These are phyloP conservation scores for Pseudisothecium myosuroides DNA, from an alignment of 225 moss, liverwort and hornwort genomes.

Conservation along the genomic window DNA sequence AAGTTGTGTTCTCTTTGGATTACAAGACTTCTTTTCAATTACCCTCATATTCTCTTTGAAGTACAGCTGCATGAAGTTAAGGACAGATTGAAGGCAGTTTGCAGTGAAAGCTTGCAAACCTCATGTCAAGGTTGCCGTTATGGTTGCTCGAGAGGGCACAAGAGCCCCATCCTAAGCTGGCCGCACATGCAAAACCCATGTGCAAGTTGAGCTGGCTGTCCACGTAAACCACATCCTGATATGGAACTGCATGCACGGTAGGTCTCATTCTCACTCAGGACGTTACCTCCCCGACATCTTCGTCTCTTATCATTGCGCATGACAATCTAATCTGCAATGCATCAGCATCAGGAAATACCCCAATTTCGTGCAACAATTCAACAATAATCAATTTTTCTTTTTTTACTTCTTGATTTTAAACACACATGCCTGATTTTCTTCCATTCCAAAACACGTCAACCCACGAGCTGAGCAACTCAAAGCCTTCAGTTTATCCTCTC, in stretches of 20 bases:
- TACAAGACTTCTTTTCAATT: neutral
- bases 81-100: neutral
- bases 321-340: neutral
- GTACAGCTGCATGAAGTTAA: neutral
- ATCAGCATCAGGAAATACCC: neutral
- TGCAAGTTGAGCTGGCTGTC: neutral
- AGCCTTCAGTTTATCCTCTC: neutral
- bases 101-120: neutral
- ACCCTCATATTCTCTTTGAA: neutral
- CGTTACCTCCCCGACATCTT: neutral
- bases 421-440: no score
- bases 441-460: no score
- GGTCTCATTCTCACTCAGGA: neutral
- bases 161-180: neutral
- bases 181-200: neutral
- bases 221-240: neutral
- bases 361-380: neutral
- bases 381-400: neutral
- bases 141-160: neutral
- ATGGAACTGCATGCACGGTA: neutral
- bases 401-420: no score
- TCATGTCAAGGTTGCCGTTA: neutral
- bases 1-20: neutral
- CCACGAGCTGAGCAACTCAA: neutral
- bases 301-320: neutral